Evolutionary conservation across 2,329 filamentous ascomycete species (phyloP).

Genomic region (Coniochaeta sp.): DNA sequence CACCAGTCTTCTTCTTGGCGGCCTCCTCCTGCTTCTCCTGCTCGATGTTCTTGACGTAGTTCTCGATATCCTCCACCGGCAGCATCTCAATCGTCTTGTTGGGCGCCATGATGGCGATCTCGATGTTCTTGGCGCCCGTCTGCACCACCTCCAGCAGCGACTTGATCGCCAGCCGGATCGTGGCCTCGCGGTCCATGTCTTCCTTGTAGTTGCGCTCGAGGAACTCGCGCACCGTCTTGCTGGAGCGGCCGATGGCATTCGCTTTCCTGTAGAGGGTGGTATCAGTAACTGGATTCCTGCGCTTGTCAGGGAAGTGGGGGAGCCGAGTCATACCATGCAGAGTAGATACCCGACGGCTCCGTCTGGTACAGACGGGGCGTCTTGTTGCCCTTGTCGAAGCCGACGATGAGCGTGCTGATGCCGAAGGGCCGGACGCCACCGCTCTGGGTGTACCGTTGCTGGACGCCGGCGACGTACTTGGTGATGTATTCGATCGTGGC

Average conservation of each 20-base stretch:
- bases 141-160: constrained; percentile 96
- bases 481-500: constrained; percentile 99
- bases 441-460: constrained; percentile 98
- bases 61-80: constrained; percentile 91
- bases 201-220: constrained; percentile 98
- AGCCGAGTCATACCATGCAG: constrained; percentile 68
- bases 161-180: constrained; percentile 96
- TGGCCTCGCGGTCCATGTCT: constrained; percentile 92
- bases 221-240: constrained; percentile 98
- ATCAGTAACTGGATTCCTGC: constrained; percentile 2
- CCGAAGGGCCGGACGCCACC: constrained; percentile 98
- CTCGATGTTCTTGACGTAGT: constrained; percentile 97
- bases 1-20: constrained; percentile 87
- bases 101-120: constrained; percentile 96
- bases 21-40: constrained; percentile 99
- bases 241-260: constrained; percentile 95
- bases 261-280: constrained; percentile 67
- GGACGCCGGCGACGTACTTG: constrained; percentile 95
- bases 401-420: constrained; percentile 94
- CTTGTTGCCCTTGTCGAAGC: constrained; percentile 92
- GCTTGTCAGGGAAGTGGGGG: background rate
- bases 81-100: constrained; percentile 90
- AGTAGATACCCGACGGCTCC: constrained; percentile 99
- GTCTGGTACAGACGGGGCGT: constrained; percentile 92
- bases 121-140: constrained; percentile 98